phyloP scores from a whole-genome alignment of 192 early-diverging fungal species.

The Coemansia sp. region DNA sequence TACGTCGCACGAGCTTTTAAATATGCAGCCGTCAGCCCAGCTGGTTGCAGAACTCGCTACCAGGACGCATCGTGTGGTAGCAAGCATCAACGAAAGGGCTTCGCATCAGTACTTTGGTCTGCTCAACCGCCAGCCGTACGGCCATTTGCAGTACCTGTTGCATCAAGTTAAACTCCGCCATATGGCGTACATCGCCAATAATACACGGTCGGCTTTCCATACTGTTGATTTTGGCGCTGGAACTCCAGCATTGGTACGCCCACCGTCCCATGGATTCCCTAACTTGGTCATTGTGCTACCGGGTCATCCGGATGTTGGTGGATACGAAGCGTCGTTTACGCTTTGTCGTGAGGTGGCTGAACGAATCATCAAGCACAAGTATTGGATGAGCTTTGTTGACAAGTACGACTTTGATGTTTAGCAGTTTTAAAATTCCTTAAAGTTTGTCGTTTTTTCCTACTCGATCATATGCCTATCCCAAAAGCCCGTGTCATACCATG shows the following conservation, averaged over 20 bases:
- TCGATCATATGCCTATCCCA: no score
- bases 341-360: background rate
- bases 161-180: background rate
- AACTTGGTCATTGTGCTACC: background rate
- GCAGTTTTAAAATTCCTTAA: background rate
- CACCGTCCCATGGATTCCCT: background rate
- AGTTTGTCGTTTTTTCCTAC: no score
- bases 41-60: background rate
- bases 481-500: no score
- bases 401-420: background rate
- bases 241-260: background rate
- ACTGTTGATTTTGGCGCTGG: conserved; percentile 5
- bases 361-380: background rate
- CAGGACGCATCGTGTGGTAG: background rate
- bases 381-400: conserved; percentile 10
- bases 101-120: background rate
- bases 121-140: background rate
- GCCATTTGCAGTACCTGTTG: background rate
- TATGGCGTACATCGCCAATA: background rate
- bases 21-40: background rate
- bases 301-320: background rate
- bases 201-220: background rate
- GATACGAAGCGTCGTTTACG: background rate
- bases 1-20: background rate
- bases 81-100: background rate